Conservation (phyloP, 2,329 filamentous ascomycete genomes). For the Lanzia echinophila region DNA sequence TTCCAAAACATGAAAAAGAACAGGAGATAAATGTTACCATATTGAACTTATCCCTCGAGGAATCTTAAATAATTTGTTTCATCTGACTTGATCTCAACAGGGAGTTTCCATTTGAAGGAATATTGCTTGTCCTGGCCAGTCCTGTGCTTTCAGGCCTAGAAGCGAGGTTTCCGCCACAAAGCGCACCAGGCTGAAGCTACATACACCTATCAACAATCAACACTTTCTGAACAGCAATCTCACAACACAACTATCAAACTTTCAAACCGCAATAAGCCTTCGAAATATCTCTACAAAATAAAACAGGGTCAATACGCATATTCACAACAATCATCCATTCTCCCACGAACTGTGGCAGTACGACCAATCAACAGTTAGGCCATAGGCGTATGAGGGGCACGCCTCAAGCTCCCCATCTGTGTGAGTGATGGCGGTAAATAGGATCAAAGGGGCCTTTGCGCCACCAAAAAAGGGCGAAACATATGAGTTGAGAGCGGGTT, state of each 20-base stretch:
- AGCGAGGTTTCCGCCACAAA: conserved; percentile 7
- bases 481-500: conserved; percentile 88
- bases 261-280: not conserved
- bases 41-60: conserved; percentile 2
- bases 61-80: conserved; percentile 14
- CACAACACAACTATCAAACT: conserved; percentile 9
- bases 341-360: conserved; percentile 19
- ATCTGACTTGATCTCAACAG: conserved; percentile 15
- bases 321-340: not conserved
- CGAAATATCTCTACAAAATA: not conserved
- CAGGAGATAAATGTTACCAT: conserved; percentile 19
- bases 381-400: conserved; percentile 31
- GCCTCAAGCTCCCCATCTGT: conserved; percentile 33
- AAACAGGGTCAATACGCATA: not conserved
- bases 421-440: conserved; percentile 80
- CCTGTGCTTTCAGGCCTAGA: conserved; percentile 10
- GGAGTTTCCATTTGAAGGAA: conserved; percentile 13
- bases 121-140: conserved; percentile 4
- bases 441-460: conserved; percentile 89
- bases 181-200: conserved; percentile 10
- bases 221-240: conserved; percentile 7
- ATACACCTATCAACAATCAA: conserved; percentile 3
- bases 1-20: not conserved
- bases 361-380: conserved; percentile 17
- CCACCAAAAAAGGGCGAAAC: conserved; percentile 95